phyloP scores from a whole-genome alignment of 768 basidiomycete species.

The Ramaria rubella region DNA sequence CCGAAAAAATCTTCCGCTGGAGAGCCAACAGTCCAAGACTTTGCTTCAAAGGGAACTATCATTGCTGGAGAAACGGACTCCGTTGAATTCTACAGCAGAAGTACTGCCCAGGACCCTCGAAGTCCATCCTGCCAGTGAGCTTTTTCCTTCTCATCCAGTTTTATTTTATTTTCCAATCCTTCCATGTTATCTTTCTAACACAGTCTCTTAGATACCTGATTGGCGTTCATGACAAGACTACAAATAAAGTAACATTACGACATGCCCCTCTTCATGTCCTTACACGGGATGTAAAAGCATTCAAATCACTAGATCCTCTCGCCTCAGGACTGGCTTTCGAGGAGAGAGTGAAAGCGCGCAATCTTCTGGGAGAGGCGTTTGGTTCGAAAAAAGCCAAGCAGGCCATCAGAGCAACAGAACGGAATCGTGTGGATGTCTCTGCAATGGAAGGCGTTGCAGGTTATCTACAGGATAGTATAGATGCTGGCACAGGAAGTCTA shows the following conservation, averaged over 20 bases:
- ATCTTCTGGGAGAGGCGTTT: conserved; percentile 83
- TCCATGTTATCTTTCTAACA: neutral
- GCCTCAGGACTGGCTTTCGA: conserved; percentile 42
- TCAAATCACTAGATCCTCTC: conserved; percentile 54
- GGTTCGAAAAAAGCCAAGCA: conserved; percentile 92
- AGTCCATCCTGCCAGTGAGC: conserved; percentile 65
- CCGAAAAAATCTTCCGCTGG: conserved; percentile 27
- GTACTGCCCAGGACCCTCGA: conserved; percentile 39
- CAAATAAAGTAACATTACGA: conserved; percentile 61
- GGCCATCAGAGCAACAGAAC: conserved; percentile 75
- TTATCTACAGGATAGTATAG: conserved; percentile 79
- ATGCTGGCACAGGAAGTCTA: conserved; percentile 59
- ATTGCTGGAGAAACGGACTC: conserved; percentile 80
- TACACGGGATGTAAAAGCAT: conserved; percentile 73
- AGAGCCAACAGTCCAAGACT: conserved; percentile 24
- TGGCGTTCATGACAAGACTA: conserved; percentile 74
- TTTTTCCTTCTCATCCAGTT: too few relatives aligned
- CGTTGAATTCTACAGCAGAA: conserved; percentile 66
- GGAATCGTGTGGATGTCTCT: conserved; percentile 82
- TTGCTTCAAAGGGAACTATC: conserved; percentile 32
- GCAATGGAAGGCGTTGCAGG: conserved; percentile 82
- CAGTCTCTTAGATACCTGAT: conserved; percentile 60
- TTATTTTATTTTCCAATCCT: conserved; percentile 6
- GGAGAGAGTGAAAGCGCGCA: conserved; percentile 58
- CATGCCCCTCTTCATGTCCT: conserved; percentile 64